Evolutionary conservation across 495 filamentous ascomycete species (phyloP).

Genomic region (Entonaema liquescens): DNA sequence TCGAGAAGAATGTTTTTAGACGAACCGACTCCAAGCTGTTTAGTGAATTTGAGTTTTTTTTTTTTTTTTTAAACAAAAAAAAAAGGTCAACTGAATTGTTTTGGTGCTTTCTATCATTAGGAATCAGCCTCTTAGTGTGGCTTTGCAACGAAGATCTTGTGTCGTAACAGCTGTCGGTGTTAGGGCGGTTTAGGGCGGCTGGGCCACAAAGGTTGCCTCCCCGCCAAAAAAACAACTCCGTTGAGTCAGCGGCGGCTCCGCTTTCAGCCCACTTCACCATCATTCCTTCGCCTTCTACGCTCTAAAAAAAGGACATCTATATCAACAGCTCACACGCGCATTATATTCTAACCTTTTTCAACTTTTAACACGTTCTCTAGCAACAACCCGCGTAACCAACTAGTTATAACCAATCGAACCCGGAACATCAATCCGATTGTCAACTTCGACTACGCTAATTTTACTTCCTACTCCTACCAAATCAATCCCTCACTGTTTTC

Average conservation of each 20-base stretch:
- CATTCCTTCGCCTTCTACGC: slow-evolving; percentile 48
- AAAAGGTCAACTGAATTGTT: background rate
- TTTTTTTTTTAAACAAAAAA: too few relatives aligned
- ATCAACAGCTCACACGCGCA: slow-evolving; percentile 25
- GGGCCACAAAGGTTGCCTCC: slow-evolving; percentile 16
- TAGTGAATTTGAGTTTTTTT: background rate
- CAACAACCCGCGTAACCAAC: background rate
- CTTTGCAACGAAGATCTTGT: background rate
- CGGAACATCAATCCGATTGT: background rate
- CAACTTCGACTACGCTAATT: background rate
- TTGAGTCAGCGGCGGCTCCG: slow-evolving; percentile 46
- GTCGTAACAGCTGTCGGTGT: background rate
- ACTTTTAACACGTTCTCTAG: slow-evolving; percentile 6
- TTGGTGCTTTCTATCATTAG: background rate
- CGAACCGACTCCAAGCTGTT: background rate
- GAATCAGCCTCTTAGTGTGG: slow-evolving; percentile 1
- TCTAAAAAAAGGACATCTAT: slow-evolving; percentile 38
- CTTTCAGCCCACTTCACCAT: slow-evolving; percentile 49
- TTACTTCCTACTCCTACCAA: background rate
- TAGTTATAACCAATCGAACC: background rate
- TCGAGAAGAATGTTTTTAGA: background rate
- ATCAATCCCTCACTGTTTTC: slow-evolving; percentile 18
- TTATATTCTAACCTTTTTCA: slow-evolving; percentile 7
- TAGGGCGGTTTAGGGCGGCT: slow-evolving; percentile 1
- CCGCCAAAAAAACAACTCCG: slow-evolving; percentile 26